Evolutionary conservation across 768 basidiomycete species (phyloP).

Genomic region (Boletus eberwhitei): DNA sequence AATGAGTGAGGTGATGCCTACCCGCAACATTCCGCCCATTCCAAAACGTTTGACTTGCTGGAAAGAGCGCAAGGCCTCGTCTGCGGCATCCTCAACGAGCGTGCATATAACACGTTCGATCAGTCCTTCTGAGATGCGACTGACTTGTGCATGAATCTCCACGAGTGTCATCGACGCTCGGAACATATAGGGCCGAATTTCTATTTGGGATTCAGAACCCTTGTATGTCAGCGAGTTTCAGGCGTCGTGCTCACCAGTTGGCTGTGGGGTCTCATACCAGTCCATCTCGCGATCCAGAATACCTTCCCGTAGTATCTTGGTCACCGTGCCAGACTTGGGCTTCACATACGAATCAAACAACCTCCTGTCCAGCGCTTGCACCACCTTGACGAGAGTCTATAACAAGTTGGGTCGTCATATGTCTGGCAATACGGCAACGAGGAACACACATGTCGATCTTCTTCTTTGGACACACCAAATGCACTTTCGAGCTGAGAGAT

Average conservation of each 20-base stretch:
- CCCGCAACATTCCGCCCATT: conserved; percentile 98
- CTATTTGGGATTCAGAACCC: conserved; percentile 38
- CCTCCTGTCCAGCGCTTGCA: conserved; percentile 81
- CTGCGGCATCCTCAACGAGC: conserved; percentile 79
- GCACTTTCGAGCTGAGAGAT: conserved; percentile 74
- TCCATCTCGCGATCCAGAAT: conserved; percentile 81
- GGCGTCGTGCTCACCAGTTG: conserved; percentile 59
- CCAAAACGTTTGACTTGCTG: conserved; percentile 87
- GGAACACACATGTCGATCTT: conserved; percentile 63
- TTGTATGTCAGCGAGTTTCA: neutral
- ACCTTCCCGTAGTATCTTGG: conserved; percentile 67
- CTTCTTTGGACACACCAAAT: conserved; percentile 65
- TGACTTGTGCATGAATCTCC: conserved; percentile 88
- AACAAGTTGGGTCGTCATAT: neutral
- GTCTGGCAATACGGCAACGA: neutral
- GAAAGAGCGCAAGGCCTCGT: conserved; percentile 83
- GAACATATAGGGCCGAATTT: conserved; percentile 94
- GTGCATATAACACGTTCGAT: conserved; percentile 79
- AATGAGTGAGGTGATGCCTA: conserved; percentile 38
- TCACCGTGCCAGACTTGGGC: conserved; percentile 71
- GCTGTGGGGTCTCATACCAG: conserved; percentile 93
- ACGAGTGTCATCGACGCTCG: conserved; percentile 86
- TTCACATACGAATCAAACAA: conserved; percentile 87
- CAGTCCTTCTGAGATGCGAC: conserved; percentile 70
- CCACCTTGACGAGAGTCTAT: conserved; percentile 71